Base-by-base conservation (phyloP, 768 basidiomycete species). In the Tephrocybe sp. region DNA sequence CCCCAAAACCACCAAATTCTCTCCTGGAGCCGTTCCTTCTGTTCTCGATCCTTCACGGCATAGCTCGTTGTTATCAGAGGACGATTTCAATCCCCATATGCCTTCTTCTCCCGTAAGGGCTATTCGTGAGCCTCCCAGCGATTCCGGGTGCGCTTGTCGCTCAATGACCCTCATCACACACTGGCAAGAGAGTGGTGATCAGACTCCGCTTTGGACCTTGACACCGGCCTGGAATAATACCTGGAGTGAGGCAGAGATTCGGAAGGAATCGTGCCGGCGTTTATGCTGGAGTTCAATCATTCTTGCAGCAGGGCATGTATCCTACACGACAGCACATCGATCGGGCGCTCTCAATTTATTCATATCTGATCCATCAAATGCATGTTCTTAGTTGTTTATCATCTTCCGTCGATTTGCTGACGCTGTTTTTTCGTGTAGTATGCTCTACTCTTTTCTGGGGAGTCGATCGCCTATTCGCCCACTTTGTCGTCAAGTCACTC, bases 381-480 rank as follows among this genome's bases (percentile, higher is more conserved):
- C 86, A 56, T 48, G 84, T 70, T 4, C 39, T 25, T 38, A 7
- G 33, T 42, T 34, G 18, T 39, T 42, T 38, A 18, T 15, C 37
- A 38, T 37, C 22, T 48, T n/a, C 55, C 16, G 19, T 42, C 18
- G n/a, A 13, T 18, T 22, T 16, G 19, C 24, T 57, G 21, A 59
- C n/a, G n/a, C 41, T 37, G 10, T 34, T 33, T 6, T 42, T 42
- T 34, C n/a, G 23, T 52, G 12, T 57, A 90, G 87, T 86, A 82
- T 62, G 78, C 80, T 1, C 63, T 89, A n/a, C 67, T 90, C 18
- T 89, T 90, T 62, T 82, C 86, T 6, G 87, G 85, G n/a, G 87
- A 89, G 65, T 74, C 78, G 11, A 65, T 81, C 21, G 66, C 63
- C 2, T 66, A 65, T 23, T 72, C 68, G 9, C 69, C 69, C 10